phyloP scores from a whole-genome alignment of 768 basidiomycete genomes.

The Phylloporus scabripes region DNA sequence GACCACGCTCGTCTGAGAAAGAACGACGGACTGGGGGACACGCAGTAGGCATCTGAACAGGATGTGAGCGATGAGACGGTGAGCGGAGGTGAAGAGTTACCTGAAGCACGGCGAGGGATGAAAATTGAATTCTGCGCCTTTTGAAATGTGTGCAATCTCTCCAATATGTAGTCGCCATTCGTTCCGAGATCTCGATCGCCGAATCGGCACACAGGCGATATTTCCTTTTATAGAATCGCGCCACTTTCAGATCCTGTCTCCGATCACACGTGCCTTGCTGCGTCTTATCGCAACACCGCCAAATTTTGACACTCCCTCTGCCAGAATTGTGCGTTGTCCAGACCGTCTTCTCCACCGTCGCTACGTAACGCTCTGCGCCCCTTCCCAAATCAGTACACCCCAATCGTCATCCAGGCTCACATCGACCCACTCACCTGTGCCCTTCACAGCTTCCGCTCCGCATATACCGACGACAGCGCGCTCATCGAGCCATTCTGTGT shows the following conservation, averaged over 20 bases:
- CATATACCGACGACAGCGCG: not conserved
- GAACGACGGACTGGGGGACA: constrained; percentile 13
- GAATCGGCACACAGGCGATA: constrained; percentile 6
- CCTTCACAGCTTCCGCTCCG: not conserved
- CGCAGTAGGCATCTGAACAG: constrained; percentile 12
- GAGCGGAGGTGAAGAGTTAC: too few relatives aligned
- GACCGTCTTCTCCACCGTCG: not conserved
- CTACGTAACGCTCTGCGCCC: not conserved
- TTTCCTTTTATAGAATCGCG: constrained; percentile 11
- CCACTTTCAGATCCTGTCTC: constrained; percentile 18
- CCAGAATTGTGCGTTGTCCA: not conserved
- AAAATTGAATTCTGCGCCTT: not conserved
- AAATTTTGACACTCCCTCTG: not conserved
- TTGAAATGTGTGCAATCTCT: constrained; percentile 11
- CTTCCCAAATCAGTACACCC: not conserved
- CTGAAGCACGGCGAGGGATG: not conserved
- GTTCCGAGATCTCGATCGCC: constrained; percentile 21
- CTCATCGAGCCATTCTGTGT: too few relatives aligned
- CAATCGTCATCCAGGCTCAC: not conserved
- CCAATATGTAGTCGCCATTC: not conserved
- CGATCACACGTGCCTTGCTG: constrained; percentile 19
- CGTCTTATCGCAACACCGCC: constrained; percentile 13
- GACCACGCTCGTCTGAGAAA: constrained; percentile 38
- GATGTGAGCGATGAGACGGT: constrained; percentile 6
- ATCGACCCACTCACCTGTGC: not conserved